A percentile compares a stretch with the other conserved stretches of the same genome.
These are phyloP conservation scores for Calonectria montana DNA, from an alignment of 2,329 filamentous ascomycete genomes.

Conservation along the genomic window DNA sequence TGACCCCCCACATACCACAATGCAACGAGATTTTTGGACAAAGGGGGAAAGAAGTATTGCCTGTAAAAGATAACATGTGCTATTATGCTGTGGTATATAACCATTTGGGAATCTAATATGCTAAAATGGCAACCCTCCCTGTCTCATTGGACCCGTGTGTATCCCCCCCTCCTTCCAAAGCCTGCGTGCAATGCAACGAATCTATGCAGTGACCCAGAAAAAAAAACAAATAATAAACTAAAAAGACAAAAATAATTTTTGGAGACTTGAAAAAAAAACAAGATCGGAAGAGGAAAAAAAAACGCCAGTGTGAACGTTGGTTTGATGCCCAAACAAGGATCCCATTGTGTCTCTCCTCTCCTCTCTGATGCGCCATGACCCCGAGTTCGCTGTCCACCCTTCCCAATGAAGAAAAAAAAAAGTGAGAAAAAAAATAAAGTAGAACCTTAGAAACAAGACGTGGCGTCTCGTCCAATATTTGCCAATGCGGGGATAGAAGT, in stretches of 20 bases:
- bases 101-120: background rate
- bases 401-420: background rate
- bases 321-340: slow-evolving; percentile 12
- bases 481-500: background rate
- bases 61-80: background rate
- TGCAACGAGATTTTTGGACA: background rate
- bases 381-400: background rate
- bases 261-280: background rate
- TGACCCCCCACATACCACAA: background rate
- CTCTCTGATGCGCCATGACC: slow-evolving; percentile 3
- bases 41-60: background rate
- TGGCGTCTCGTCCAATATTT: background rate
- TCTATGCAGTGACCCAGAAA: slow-evolving; percentile 7
- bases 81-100: slow-evolving; percentile 4
- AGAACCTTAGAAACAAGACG: background rate
- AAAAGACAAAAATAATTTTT: background rate
- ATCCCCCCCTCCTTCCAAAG: background rate
- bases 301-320: background rate
- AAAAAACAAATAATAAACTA: too few species aligned
- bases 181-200: background rate
- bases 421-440: background rate
- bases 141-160: background rate
- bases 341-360: background rate
- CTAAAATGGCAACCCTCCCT: background rate
- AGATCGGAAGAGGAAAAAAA: background rate